Evolutionary conservation across 2,329 filamentous ascomycete species (phyloP).

Genomic region (Botrytis medusae): DNA sequence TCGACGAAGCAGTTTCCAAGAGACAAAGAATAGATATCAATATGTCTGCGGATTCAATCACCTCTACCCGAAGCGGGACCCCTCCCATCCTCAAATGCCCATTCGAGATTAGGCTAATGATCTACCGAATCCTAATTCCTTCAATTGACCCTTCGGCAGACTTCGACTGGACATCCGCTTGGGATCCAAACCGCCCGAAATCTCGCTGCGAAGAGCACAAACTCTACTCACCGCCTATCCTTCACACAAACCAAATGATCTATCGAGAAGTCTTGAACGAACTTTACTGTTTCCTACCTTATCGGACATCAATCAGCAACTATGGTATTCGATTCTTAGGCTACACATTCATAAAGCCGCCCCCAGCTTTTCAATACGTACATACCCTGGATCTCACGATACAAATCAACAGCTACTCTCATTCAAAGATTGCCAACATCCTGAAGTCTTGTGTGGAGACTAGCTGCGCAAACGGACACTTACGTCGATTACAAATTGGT

Average conservation of each 20-base stretch:
- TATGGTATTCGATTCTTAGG: conserved; percentile 22
- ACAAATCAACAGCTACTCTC: conserved; percentile 22
- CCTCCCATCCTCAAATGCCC: conserved; percentile 20
- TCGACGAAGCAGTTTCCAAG: background rate
- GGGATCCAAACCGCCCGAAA: conserved; percentile 20
- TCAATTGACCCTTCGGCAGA: conserved; percentile 18
- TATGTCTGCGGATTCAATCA: background rate
- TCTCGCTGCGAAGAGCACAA: conserved; percentile 16
- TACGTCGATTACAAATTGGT: conserved; percentile 19
- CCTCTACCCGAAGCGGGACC: conserved; percentile 3
- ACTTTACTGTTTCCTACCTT: conserved; percentile 20
- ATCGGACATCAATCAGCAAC: conserved; percentile 19
- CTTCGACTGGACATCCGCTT: conserved; percentile 19
- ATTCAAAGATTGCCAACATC: conserved; percentile 19
- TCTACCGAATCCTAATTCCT: conserved; percentile 20
- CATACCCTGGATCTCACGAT: conserved; percentile 22
- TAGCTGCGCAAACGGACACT: conserved; percentile 19
- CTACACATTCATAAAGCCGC: conserved; percentile 20
- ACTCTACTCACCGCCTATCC: conserved; percentile 21
- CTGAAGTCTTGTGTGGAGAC: conserved; percentile 19
- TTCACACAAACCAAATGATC: conserved; percentile 18
- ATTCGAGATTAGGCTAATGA: conserved; percentile 21
- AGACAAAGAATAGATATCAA: conserved; percentile 4
- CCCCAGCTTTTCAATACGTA: conserved; percentile 17
- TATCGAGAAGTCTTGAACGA: conserved; percentile 23